Percentiles rank a stretch among this genome's conserved stretches.
Conservation (phyloP, 306 rosid genomes). For the Biancaea sappan region DNA sequence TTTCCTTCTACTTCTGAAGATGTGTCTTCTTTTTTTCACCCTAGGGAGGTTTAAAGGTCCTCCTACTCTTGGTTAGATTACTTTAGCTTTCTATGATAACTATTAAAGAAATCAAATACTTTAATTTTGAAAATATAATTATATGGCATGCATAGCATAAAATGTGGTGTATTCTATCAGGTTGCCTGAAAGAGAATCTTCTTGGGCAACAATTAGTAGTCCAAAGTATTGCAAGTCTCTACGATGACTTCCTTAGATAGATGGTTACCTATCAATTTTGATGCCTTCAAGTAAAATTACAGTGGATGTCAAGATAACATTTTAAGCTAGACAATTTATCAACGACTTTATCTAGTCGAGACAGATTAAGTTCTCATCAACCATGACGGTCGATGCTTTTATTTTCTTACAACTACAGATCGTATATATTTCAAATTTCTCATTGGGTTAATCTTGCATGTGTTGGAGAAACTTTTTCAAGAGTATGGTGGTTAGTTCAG, state of each 20-base stretch:
- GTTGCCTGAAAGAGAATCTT: not conserved
- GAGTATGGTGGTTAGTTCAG: not conserved
- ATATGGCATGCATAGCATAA: not conserved
- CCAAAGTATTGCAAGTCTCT: not conserved
- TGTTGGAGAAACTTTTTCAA: constrained; percentile 1
- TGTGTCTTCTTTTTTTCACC: not conserved
- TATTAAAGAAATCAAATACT: not conserved
- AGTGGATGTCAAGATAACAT: not conserved
- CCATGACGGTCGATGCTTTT: not conserved
- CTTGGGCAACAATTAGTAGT: not conserved
- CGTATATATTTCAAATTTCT: not conserved
- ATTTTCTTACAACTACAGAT: not conserved
- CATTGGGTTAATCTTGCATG: constrained; percentile 4
- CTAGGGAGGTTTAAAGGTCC: constrained; percentile 1
- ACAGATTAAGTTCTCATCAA: not conserved
- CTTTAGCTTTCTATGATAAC: constrained; percentile 7
- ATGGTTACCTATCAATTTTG: not conserved
- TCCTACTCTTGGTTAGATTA: constrained; percentile 1
- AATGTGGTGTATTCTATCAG: not conserved
- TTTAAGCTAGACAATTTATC: not conserved
- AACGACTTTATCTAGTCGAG: not conserved
- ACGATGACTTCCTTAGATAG: not conserved
- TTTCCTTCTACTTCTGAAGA: constrained; percentile 11
- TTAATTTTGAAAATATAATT: not conserved
- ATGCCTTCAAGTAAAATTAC: not conserved